Evolutionary conservation across 2,329 filamentous ascomycete species (phyloP).

Genomic region (Aspergillus nomiae): DNA sequence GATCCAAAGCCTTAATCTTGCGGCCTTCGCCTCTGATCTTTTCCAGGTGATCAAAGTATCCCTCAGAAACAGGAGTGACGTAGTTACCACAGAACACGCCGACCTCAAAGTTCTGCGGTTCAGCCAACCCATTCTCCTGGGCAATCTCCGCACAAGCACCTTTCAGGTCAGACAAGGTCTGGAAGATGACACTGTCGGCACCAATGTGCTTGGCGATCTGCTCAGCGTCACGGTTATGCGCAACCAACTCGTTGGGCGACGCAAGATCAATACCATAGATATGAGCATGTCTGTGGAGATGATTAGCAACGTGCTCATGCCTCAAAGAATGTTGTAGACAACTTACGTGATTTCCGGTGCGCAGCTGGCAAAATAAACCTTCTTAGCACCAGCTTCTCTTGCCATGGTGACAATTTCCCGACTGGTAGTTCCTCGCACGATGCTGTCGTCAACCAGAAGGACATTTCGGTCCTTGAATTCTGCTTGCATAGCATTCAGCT

Average conservation of each 20-base stretch:
- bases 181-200: conserved; percentile 75
- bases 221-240: conserved; percentile 63
- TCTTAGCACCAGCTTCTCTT: conserved; percentile 76
- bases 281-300: conserved; percentile 64
- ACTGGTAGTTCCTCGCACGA: conserved; percentile 83
- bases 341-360: conserved; percentile 72
- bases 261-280: conserved; percentile 82
- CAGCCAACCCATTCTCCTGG: conserved; percentile 53
- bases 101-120: conserved; percentile 72
- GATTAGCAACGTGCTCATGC: conserved; percentile 9
- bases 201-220: conserved; percentile 69
- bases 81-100: conserved; percentile 92
- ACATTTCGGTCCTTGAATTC: conserved; percentile 83
- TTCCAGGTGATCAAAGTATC: conserved; percentile 82
- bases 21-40: conserved; percentile 69
- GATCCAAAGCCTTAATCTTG: conserved; percentile 67
- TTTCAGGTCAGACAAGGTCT: conserved; percentile 76
- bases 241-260: conserved; percentile 70
- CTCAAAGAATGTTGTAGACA: background rate
- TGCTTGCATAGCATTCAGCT: conserved; percentile 81
- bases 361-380: conserved; percentile 81
- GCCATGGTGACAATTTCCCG: conserved; percentile 82
- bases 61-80: conserved; percentile 73
- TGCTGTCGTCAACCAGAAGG: conserved; percentile 83
- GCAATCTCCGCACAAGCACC: conserved; percentile 74